phyloP scores from a whole-genome alignment of 148 eudicot genomes.

The Selenicereus undatus region DNA sequence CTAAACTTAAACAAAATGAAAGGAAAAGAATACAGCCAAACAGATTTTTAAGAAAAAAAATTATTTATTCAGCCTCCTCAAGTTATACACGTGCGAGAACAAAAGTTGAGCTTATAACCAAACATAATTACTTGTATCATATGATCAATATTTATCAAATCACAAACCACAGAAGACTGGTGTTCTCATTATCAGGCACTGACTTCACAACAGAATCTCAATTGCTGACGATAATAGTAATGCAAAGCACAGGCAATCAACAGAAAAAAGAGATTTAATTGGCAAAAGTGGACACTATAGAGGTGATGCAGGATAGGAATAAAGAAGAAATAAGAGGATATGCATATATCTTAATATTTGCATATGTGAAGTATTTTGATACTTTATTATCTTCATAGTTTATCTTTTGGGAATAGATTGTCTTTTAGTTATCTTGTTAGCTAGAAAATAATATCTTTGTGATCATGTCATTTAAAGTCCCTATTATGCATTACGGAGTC shows the following conservation, averaged over 20 bases:
- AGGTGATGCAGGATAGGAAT: too few species aligned
- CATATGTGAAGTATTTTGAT: too few species aligned
- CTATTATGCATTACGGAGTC: too few species aligned
- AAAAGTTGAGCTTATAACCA: not conserved
- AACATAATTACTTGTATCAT: not conserved
- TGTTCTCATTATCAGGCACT: not conserved
- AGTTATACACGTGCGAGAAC: not conserved
- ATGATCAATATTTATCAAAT: not conserved
- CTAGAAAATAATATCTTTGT: too few species aligned
- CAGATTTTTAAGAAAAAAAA: too few species aligned
- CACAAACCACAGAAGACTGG: not conserved
- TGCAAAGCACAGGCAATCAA: not conserved
- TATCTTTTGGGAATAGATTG: too few species aligned
- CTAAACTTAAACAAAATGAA: constrained; percentile 8
- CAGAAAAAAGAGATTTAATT: not conserved
- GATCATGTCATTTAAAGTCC: too few species aligned
- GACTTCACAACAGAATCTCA: not conserved
- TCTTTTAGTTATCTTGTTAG: too few species aligned
- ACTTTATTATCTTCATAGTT: too few species aligned
- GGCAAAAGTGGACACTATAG: not conserved
- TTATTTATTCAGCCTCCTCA: not conserved
- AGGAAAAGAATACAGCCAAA: not conserved
- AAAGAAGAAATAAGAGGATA: too few species aligned
- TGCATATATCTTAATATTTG: too few species aligned
- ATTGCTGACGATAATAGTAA: not conserved